These are phyloP conservation scores for Beauveria rudraprayagi DNA, from an alignment of 2,329 filamentous ascomycete genomes.

Conservation along the genomic window DNA sequence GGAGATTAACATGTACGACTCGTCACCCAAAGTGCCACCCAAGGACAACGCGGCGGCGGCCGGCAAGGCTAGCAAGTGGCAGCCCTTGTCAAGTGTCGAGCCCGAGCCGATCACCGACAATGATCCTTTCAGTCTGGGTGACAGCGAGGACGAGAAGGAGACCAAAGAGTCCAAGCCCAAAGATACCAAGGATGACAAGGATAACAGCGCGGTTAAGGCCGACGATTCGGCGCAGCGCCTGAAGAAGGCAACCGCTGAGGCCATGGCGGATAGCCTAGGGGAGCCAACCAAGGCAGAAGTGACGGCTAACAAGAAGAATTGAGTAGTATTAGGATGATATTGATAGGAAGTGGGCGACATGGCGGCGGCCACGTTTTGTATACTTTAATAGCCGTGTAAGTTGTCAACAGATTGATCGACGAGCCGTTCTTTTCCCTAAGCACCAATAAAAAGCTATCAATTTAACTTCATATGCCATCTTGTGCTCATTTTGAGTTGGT, in stretches of 20 bases:
- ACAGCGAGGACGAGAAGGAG: slow-evolving; percentile 87
- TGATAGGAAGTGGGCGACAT: neutral
- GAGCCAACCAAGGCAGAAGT: slow-evolving; percentile 27
- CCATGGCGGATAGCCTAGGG: slow-evolving; percentile 49
- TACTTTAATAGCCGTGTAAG: slow-evolving; percentile 8
- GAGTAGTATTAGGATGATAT: neutral
- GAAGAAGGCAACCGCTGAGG: slow-evolving; percentile 57
- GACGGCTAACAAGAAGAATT: slow-evolving; percentile 25
- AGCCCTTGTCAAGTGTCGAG: slow-evolving; percentile 75
- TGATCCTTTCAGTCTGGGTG: slow-evolving; percentile 92
- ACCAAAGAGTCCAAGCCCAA: slow-evolving; percentile 40
- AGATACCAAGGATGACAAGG: slow-evolving; percentile 46
- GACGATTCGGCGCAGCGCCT: slow-evolving; percentile 50
- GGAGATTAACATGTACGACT: slow-evolving; percentile 70
- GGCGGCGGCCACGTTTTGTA: neutral
- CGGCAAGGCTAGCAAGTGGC: slow-evolving; percentile 88
- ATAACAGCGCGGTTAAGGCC: slow-evolving; percentile 44
- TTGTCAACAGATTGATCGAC: slow-evolving; percentile 8
- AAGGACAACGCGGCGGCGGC: slow-evolving; percentile 40
- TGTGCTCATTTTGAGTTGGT: neutral
- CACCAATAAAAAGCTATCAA: neutral
- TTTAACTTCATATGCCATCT: neutral
- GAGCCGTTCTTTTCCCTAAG: neutral
- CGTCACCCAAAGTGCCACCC: slow-evolving; percentile 47
- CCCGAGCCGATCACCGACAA: slow-evolving; percentile 81